Evolutionary conservation across 495 filamentous ascomycete species (phyloP).

Genomic region (Annulohypoxylon moriforme): DNA sequence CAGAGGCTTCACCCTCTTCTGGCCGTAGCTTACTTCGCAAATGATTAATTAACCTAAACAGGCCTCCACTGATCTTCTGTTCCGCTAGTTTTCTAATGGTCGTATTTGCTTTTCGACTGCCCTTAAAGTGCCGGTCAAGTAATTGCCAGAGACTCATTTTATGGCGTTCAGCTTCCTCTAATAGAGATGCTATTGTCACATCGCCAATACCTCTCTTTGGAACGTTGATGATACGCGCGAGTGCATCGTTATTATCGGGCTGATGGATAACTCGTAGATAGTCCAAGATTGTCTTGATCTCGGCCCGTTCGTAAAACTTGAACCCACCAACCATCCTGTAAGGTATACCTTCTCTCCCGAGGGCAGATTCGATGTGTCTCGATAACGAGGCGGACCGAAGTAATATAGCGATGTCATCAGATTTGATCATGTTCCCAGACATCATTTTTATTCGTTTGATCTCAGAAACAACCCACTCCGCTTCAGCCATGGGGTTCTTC

Average conservation of each 20-base stretch:
- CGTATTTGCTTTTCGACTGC: slow-evolving; percentile 71
- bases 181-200: slow-evolving; percentile 74
- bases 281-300: slow-evolving; percentile 90
- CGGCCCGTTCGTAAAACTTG: slow-evolving; percentile 90
- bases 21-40: slow-evolving; percentile 71
- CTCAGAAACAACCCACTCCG: slow-evolving; percentile 88
- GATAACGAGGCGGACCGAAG: slow-evolving; percentile 87
- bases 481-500: slow-evolving; percentile 78
- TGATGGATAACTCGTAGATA: slow-evolving; percentile 89
- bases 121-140: slow-evolving; percentile 75
- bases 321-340: slow-evolving; percentile 96
- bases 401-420: slow-evolving; percentile 86
- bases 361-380: slow-evolving; percentile 81
- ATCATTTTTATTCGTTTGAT: slow-evolving; percentile 77
- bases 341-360: slow-evolving; percentile 86
- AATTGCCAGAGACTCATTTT: slow-evolving; percentile 80
- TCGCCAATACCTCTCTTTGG: slow-evolving; percentile 87
- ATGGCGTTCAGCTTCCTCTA: slow-evolving; percentile 78
- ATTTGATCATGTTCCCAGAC: slow-evolving; percentile 76
- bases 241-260: slow-evolving; percentile 87
- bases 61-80: slow-evolving; percentile 59
- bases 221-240: slow-evolving; percentile 86
- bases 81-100: slow-evolving; percentile 75
- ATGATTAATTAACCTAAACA: slow-evolving; percentile 66
- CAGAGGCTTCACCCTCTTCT: slow-evolving; percentile 52